Base-by-base conservation (phyloP, 352 stramenopile genomes). In the Phytophthora nicotianae region DNA sequence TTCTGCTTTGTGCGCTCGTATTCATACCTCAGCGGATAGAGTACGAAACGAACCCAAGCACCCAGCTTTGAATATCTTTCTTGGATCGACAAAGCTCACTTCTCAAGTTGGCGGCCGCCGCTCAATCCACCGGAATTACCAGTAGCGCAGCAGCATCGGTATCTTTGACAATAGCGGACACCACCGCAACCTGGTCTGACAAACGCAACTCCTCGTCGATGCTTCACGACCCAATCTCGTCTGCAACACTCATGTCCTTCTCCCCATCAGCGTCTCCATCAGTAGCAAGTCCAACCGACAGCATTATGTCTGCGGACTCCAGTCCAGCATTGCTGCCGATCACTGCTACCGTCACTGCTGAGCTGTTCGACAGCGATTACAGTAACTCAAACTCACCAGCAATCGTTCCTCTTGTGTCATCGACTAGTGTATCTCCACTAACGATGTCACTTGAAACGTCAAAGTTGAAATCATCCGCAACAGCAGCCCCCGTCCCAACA, bases 21-120 rank as follows among this genome's bases (percentile, higher is more conserved):
- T 17, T 46, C 43, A 47, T 48, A 49, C 21, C 32, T 23, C 19
- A 38, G 24, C 13, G 35, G 26, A 32, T 42, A 45, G 43, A 68
- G 58, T 46, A 43, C 16, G 54, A 70, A 74, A 72, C 67, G 51
- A 75, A 72, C 62, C n/a, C 17, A 60, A 23, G 33, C 45, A 58
- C 58, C 33, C 42, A 63, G 48, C 47, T 41, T 26, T 33, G 43
- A 63, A 75, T 77, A 77, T 77, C 65, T 80, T 80, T 77, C 46
- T 64, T 53, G 48, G 35, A 57, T 65, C 26, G 33, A 33, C 47
- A 4, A 20, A 40, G 51, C 57, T 77, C 70, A 82, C 64, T 82
- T 77, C 63, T 78, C 61, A 81, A 81, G 48, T 78, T 77, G 45
- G 51, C 60, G 42, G 19, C 52, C 27, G 26, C 37, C 32, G 20